These are phyloP conservation scores for Russula vinacea DNA, from an alignment of 768 basidiomycete genomes.

Conservation along the genomic window DNA sequence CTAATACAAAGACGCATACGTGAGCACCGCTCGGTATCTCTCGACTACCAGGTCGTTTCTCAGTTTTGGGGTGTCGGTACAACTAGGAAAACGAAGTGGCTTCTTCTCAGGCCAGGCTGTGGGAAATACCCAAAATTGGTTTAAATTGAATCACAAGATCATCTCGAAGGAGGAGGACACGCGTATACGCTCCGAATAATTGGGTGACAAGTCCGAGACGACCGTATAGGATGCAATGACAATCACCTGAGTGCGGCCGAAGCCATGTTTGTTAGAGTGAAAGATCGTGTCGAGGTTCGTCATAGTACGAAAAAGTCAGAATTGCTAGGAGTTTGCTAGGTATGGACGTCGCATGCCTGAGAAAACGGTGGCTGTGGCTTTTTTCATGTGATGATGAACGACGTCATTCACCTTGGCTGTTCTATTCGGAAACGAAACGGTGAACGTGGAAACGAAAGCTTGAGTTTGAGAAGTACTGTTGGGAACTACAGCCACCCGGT, in stretches of 20 bases:
- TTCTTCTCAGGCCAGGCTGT: neutral
- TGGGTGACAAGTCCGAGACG: neutral
- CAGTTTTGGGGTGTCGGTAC: neutral
- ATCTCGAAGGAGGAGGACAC: neutral
- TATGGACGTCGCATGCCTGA: neutral
- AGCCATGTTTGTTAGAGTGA: neutral
- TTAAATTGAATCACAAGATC: neutral
- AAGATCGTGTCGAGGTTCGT: no score
- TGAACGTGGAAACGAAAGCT: neutral
- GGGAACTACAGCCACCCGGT: neutral
- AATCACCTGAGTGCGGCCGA: neutral
- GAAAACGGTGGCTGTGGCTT: neutral
- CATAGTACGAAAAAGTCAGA: no score
- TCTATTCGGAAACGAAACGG: neutral
- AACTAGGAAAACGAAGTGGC: neutral
- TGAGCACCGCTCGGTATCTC: neutral
- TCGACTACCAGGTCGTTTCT: neutral
- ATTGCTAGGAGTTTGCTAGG: no score
- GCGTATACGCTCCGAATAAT: neutral
- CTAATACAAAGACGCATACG: neutral
- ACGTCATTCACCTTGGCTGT: neutral
- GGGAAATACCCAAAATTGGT: neutral
- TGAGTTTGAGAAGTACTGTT: neutral
- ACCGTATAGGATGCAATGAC: neutral
- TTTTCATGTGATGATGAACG: neutral